Conservation (phyloP, 2,329 filamentous ascomycete species). For the Teratosphaeria zuluensis region DNA sequence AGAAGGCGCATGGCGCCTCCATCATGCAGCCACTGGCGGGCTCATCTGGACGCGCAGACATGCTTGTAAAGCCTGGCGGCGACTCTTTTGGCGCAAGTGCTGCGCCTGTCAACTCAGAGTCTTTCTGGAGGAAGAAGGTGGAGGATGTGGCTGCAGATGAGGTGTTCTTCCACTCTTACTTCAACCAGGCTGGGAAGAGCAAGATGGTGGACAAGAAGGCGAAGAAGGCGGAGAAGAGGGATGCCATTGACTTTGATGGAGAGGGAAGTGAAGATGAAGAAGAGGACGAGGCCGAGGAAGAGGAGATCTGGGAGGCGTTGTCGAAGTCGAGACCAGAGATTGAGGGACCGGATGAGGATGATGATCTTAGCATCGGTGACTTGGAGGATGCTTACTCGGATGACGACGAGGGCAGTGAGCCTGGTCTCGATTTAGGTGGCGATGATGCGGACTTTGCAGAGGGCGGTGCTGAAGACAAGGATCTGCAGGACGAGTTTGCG, state of each 20-base stretch:
- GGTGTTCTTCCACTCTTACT: slow-evolving; percentile 98
- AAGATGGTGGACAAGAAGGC: slow-evolving; percentile 44
- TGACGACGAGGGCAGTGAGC: slow-evolving; percentile 39
- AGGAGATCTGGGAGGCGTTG: slow-evolving; percentile 86
- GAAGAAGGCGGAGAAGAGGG: slow-evolving; percentile 21
- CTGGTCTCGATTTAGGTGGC: slow-evolving; percentile 34
- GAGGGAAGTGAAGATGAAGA: slow-evolving; percentile 26
- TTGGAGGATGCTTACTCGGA: slow-evolving; percentile 32
- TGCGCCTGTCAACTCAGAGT: slow-evolving; percentile 69
- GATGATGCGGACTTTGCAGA: slow-evolving; percentile 35
- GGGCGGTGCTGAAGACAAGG: slow-evolving; percentile 23
- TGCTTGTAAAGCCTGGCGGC: slow-evolving; percentile 50
- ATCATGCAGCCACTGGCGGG: slow-evolving; percentile 87
- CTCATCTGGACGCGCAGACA: slow-evolving; percentile 45
- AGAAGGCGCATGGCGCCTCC: slow-evolving; percentile 61
- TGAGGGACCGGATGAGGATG: slow-evolving; percentile 52
- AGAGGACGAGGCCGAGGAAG: slow-evolving; percentile 37
- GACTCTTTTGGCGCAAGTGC: slow-evolving; percentile 1
- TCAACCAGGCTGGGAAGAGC: slow-evolving; percentile 55
- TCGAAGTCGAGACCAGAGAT: slow-evolving; percentile 71
- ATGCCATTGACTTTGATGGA: slow-evolving; percentile 10
- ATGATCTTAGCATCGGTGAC: slow-evolving; percentile 45
- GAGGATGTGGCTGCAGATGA: slow-evolving; percentile 84
- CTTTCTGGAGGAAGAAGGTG: slow-evolving; percentile 86
- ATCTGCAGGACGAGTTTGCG: slow-evolving; percentile 27